Evolutionary conservation across 768 basidiomycete genomes (phyloP), one percentile per base, ranked within the genome.

Genomic region (Leccinum subtestaceum): DNA sequence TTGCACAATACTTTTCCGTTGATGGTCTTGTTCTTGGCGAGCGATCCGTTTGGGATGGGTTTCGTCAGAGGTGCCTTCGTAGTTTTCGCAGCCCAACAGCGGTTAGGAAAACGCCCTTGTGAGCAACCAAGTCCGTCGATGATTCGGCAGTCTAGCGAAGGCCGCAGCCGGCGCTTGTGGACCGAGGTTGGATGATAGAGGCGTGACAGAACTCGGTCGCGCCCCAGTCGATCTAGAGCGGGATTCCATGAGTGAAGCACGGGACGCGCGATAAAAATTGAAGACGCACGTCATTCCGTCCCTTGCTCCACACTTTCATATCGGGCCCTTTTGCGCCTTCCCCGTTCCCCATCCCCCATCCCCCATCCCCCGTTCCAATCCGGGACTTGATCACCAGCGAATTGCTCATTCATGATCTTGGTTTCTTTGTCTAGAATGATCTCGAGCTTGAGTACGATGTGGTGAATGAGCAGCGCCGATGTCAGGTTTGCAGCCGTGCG

Each of bases 101-200:
- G 10, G 91, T 86, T 5, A 98, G 77, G 58, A 98, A 84, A 40
- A 98, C 91, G 17, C 95, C 95, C 66, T 90, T 87, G 75, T 91
- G 84, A 52, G 91, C 85, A 63, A 98, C 89, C 59, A 82, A 81
- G 67, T 96, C 91, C 25, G 82, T 78, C 21, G 92, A 87, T 6
- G 95, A 94, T 71, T 93, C 88, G 0, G 93, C 93, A 2, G 88
- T 89, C 43, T 88, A 88, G 57, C 88, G 85, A 51, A 98, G 78
- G 71, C 98, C 96, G 71, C 96, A 98, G 8, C 92, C 91, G 11
- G 82, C 79, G 60, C 80, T 83, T 36, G 89, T 89, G 6, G 92
- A 89, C 45, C 88, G 89, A 6, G 95, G 97, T 65, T 98, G 96
- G 70, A 98, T 93, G 71, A 98, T 95, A 2, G 96, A 95, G 2